Conservation (phyloP, 2,329 filamentous ascomycete species). For the Cercospora nicotianae region DNA sequence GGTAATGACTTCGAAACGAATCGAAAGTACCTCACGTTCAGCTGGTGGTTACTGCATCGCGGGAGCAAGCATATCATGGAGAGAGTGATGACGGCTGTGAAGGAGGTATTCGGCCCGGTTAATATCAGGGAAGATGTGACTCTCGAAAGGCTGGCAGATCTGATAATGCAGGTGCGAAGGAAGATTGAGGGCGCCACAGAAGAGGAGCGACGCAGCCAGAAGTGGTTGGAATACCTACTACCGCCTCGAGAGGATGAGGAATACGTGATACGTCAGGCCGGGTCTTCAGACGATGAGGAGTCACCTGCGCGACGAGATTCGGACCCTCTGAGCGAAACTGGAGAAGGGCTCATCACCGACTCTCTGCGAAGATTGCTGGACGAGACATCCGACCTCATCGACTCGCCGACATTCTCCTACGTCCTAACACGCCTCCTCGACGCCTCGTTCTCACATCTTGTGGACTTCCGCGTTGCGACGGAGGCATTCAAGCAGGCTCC, state of each 20-base stretch:
- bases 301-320: constrained; percentile 26
- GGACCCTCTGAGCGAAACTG: constrained; percentile 24
- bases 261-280: constrained; percentile 80
- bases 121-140: constrained; percentile 87
- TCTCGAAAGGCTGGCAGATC: constrained; percentile 73
- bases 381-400: constrained; percentile 92
- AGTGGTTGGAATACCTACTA: constrained; percentile 83
- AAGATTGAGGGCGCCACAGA: constrained; percentile 75
- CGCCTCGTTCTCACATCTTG: constrained; percentile 77
- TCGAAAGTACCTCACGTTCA: constrained; percentile 89
- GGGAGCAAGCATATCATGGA: constrained; percentile 83
- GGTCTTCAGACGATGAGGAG: constrained; percentile 57
- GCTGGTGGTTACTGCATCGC: constrained; percentile 94
- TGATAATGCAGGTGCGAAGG: constrained; percentile 80
- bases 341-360: constrained; percentile 47
- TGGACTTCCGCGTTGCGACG: constrained; percentile 76
- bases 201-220: constrained; percentile 60
- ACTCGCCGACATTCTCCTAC: constrained; percentile 86
- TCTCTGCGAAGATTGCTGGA: constrained; percentile 82
- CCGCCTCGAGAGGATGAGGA: constrained; percentile 77
- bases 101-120: constrained; percentile 82
- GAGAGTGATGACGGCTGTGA: constrained; percentile 80
- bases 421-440: constrained; percentile 86
- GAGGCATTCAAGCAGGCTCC: constrained; percentile 68
- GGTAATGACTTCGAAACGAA: constrained; percentile 97